Percentiles rank a stretch among this genome's conserved stretches.
These are phyloP conservation scores for Pseudonectria foliicola DNA, from an alignment of 2,329 filamentous ascomycete species.

Conservation along the genomic window DNA sequence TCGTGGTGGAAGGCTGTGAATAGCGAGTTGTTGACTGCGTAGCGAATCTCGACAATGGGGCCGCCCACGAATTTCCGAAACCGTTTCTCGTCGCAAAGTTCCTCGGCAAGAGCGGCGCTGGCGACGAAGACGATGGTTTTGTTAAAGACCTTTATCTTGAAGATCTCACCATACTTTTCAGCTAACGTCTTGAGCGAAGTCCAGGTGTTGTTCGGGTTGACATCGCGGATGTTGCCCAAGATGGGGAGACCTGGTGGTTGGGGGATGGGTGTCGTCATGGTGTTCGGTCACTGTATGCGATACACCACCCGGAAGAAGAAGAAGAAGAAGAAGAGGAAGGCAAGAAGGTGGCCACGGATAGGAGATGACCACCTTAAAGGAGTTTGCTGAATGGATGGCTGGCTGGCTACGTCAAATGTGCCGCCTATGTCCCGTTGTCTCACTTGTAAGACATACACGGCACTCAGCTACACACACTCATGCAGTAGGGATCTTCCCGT, in stretches of 20 bases:
- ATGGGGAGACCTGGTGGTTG: slow-evolving; percentile 29
- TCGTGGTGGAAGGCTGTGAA: slow-evolving; percentile 46
- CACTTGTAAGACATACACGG: background rate
- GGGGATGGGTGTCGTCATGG: slow-evolving; percentile 29
- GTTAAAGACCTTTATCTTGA: slow-evolving; percentile 29
- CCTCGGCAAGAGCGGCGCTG: slow-evolving; percentile 39
- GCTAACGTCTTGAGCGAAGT: slow-evolving; percentile 28
- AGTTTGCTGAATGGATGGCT: no score
- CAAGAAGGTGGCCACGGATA: no score
- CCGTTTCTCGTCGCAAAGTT: slow-evolving; percentile 45
- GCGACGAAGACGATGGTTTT: slow-evolving; percentile 37
- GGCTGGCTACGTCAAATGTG: no score
- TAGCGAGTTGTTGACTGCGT: slow-evolving; percentile 42
- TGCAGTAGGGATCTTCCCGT: no score
- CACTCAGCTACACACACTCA: background rate
- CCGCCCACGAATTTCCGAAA: slow-evolving; percentile 49
- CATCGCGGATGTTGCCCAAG: slow-evolving; percentile 30
- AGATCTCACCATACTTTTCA: slow-evolving; percentile 32
- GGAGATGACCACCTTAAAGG: no score
- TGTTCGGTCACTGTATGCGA: no score
- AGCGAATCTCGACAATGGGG: slow-evolving; percentile 45
- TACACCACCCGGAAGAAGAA: no score
- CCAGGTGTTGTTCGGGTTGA: slow-evolving; percentile 31
- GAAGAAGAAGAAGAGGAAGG: no score
- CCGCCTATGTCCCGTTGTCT: background rate